These are phyloP conservation scores for Daldinia vernicosa DNA, from an alignment of 495 filamentous ascomycete genomes.

Conservation along the genomic window DNA sequence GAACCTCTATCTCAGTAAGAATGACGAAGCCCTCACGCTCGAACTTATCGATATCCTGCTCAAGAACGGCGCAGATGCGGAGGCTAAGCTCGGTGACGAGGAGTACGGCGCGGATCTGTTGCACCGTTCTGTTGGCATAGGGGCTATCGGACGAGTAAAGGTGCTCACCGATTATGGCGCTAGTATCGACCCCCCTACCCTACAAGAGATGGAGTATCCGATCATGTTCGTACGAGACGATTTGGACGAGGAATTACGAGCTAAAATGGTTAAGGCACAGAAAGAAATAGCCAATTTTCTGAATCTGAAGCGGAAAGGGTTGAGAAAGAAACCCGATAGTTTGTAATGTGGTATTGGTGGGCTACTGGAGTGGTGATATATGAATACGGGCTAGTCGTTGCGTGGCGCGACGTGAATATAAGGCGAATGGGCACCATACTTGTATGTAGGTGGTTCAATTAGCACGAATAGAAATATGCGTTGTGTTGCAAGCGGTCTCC, in stretches of 20 bases:
- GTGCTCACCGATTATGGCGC: not conserved
- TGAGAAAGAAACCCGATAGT: not conserved
- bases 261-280: not conserved
- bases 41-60: not conserved
- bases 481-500: not conserved
- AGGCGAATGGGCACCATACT: not conserved
- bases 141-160: not conserved
- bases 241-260: not conserved
- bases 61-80: not conserved
- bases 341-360: not conserved
- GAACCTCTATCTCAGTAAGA: not conserved
- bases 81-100: not conserved
- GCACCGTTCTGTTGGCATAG: not conserved
- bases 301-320: not conserved
- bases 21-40: constrained; percentile 1
- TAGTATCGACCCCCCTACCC: not conserved
- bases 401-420: not conserved
- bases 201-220: not conserved
- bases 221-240: not conserved
- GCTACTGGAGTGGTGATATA: not conserved
- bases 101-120: not conserved
- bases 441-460: not conserved
- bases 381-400: not conserved
- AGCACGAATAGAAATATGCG: not conserved
- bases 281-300: not conserved